phyloP scores from a whole-genome alignment of 768 basidiomycete genomes.

The Exidia glandulosa region DNA sequence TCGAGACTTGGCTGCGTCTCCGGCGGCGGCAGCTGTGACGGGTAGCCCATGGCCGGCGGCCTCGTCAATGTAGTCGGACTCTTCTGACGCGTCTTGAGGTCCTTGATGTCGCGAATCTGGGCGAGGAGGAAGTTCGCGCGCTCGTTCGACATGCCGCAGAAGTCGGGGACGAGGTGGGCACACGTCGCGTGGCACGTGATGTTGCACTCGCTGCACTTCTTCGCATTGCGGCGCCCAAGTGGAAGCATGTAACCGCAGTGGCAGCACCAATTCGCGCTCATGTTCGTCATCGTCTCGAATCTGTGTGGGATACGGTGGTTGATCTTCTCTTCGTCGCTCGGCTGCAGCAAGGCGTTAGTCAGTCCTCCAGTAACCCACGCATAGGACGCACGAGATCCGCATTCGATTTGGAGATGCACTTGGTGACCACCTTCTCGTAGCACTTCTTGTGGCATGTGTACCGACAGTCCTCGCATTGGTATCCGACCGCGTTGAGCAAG shows the following conservation, averaged over 20 bases:
- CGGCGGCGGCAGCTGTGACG: conserved; percentile 23
- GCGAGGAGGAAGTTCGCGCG: conserved; percentile 88
- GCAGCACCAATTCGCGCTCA: conserved; percentile 98
- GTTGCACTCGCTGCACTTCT: conserved; percentile 91
- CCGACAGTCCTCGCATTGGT: conserved; percentile 98
- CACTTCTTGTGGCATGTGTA: conserved; percentile 99
- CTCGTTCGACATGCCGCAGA: conserved; percentile 99
- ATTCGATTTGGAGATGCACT: conserved; percentile 96
- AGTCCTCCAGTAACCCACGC: background rate
- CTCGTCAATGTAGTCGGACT: background rate
- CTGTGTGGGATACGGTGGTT: conserved; percentile 99
- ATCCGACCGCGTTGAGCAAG: conserved; percentile 92
- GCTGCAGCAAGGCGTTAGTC: conserved; percentile 31
- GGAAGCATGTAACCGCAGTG: conserved; percentile 99
- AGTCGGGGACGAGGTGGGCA: conserved; percentile 96
- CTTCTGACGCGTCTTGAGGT: conserved; percentile 28
- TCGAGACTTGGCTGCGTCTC: conserved; percentile 14
- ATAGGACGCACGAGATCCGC: conserved; percentile 60
- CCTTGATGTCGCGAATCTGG: conserved; percentile 85
- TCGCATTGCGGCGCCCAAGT: conserved; percentile 91
- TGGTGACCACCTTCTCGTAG: conserved; percentile 97
- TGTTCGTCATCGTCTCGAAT: conserved; percentile 92
- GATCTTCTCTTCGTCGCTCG: conserved; percentile 95
- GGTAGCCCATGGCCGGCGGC: conserved; percentile 3
- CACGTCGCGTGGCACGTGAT: conserved; percentile 97